Evolutionary conservation across 768 basidiomycete genomes (phyloP), one percentile per base, ranked within the genome.

Genomic region (Boletus rubropictus): DNA sequence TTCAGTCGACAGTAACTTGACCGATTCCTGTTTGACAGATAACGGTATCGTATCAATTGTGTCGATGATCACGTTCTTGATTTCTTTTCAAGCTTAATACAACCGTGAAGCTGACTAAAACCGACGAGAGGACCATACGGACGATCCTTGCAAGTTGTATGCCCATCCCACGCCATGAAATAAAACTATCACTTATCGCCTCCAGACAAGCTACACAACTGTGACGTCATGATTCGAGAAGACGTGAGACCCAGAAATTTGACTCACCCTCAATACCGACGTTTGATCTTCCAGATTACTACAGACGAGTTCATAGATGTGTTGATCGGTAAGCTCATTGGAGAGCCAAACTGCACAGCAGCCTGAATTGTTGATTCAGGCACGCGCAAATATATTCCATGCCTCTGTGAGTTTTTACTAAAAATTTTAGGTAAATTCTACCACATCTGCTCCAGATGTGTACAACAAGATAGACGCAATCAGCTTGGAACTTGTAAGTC

Each of bases 271-370:
- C 48, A 17, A 50, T 31, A 32, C 37, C 48, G 1, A 50, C 44
- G 2, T 25, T 41, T 33, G 42, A 27, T 29, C 27, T 49, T 41
- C 17, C 53, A 95, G 93, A 93, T 96, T 48, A 88, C 89, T 7
- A 87, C 85, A 4, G 95, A 97, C 63, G 91, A 98, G 63, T 96
- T 99, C 60, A 95, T 99, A 53, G 96, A 99, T 62, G 90, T 97
- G n/a, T 75, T 99, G 20, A 89, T 99, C 42, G 96, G 92, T 82
- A 58, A 29, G 61, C 46, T 11, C 17, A 22, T 34, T 22, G 58
- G 21, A 28, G 42, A 17, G 15, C 22, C 20, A 10, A 49, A 24
- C 28, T 29, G 10, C 9, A 29, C 29, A 24, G 24, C 17, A 10
- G 29, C 24, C 12, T 40, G 28, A 60, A 42, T 35, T 34, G 14